Base-by-base conservation (phyloP, 371 early-diverging fungal genomes). In the Zychaea mexicana region DNA sequence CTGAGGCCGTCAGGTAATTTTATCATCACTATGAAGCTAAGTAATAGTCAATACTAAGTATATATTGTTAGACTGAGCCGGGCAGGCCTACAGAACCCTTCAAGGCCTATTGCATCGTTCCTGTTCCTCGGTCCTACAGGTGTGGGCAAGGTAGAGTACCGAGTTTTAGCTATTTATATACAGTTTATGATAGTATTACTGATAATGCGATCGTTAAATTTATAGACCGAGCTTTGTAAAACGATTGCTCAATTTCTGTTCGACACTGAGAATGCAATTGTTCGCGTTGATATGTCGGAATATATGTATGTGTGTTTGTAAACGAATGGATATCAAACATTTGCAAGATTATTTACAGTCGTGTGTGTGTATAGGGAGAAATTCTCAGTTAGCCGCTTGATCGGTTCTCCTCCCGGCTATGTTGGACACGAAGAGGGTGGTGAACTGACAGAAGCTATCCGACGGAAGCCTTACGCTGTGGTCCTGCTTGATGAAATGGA, bases 61-160 rank as follows among this genome's bases (percentile, higher is more conserved):
- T 7, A 8, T 13, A 10, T 56, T 36, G 17, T 38, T 24, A 62
- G 71, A 22, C 74, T 90, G 28, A 87, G 86, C 45, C 84, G 92
- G 33, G 90, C 92, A 8, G 94, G 94, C 10, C 77, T 94, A 45
- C 82, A 83, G 61, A 82, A 84, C 45, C 79, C 85, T 45, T 81
- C 84, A 10, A 78, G 91, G 26, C 96, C 98, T 0, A 88, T 94
- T 71, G 97, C 93, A 0, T 90, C 92, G 3, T 97, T 97, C 69
- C 61, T 97, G 66, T 96, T 97, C 77, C 76, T 96, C 21, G 98
- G 98, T 12, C 94, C 95, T 28, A 96, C 95, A 2, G 97, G 97
- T 71, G 94, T 93, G 7, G 92, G 92, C 39, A 93, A 93, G 70
- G 73, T 72, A 69, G 21, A n/a, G 17, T 28, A 30, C 33, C 12